Base-by-base conservation (phyloP, 768 basidiomycete genomes). In the Mycena maculata region DNA sequence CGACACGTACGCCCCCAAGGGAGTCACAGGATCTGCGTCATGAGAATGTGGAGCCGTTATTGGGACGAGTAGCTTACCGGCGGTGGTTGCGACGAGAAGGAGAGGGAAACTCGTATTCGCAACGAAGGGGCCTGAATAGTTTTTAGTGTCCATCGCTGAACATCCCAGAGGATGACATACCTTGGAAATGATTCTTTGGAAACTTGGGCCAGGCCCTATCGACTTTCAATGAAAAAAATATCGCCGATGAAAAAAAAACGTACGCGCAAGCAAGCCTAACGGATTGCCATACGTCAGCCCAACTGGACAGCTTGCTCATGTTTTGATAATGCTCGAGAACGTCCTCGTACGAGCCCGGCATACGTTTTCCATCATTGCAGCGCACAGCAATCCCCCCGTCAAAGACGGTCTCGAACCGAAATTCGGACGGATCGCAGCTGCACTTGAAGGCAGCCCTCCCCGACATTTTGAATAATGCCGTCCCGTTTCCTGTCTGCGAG, bases 101-200 rank as follows among this genome's bases (percentile, higher is more conserved):
- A 31, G 44, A 1, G 41, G 53, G 5, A 57, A 36, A 53, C 55
- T 52, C 18, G 52, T 47, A 12, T 27, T 30, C 11, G 45, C 22
- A 30, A 33, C 1, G 4, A 64, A 42, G 6, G 52, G 41, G 72
- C 81, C 68, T 74, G 86, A 85, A 72, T 69, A 73, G 87, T 85
- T 65, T 90, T 7, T 36, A 36, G 33, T 36, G 33, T 90, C 23
- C 88, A 75, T 79, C 83, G 85, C 85, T 0, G 3, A 45, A 16
- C 25, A 23, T n/a, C 4, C 12, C 30, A 48, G 23, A 53, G 1
- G 5, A 27, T 23, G 6, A 30, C 31, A 18, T 4, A 58, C 68
- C 69, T 39, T 60, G 61, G 58, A 71, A 71, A n/a, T 71, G 41
- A 22, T 38, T 23, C 48, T 71, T 71, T 0, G 69, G 65, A 33